These are phyloP conservation scores for Logfia minima DNA, from an alignment of 129 eudicot species.

Conservation along the genomic window DNA sequence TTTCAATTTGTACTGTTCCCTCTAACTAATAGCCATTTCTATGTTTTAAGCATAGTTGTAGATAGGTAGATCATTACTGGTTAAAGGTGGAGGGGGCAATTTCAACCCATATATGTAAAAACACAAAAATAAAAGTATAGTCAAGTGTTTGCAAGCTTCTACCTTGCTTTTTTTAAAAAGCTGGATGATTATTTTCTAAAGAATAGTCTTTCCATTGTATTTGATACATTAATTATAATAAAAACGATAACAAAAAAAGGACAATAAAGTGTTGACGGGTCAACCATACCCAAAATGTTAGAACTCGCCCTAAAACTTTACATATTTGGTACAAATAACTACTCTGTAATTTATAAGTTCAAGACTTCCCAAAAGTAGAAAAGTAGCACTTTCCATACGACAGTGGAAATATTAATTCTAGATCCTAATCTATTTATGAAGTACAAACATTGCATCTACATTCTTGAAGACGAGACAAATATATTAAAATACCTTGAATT, in stretches of 20 bases:
- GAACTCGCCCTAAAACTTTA: too few relatives aligned
- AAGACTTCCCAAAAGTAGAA: background rate
- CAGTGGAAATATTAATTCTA: background rate
- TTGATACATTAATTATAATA: background rate
- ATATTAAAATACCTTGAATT: constrained; percentile 59
- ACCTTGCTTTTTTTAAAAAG: background rate
- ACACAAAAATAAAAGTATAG: too few relatives aligned
- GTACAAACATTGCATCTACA: background rate
- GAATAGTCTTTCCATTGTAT: background rate
- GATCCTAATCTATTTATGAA: background rate
- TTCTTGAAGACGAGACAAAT: background rate
- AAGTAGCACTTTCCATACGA: background rate
- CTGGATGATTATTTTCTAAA: background rate
- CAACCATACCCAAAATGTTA: background rate
- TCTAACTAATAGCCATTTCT: constrained; percentile 11
- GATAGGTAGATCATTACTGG: background rate
- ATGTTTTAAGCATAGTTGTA: background rate
- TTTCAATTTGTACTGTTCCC: background rate
- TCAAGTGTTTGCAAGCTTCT: background rate
- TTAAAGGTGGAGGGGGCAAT: background rate
- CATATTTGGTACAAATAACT: too few relatives aligned
- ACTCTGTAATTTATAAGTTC: too few relatives aligned
- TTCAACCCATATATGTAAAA: background rate
- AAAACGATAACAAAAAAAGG: too few relatives aligned
- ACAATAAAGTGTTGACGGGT: background rate